These are phyloP conservation scores for Beauveria asiatica DNA, from an alignment of 2,329 filamentous ascomycete genomes.

Conservation along the genomic window DNA sequence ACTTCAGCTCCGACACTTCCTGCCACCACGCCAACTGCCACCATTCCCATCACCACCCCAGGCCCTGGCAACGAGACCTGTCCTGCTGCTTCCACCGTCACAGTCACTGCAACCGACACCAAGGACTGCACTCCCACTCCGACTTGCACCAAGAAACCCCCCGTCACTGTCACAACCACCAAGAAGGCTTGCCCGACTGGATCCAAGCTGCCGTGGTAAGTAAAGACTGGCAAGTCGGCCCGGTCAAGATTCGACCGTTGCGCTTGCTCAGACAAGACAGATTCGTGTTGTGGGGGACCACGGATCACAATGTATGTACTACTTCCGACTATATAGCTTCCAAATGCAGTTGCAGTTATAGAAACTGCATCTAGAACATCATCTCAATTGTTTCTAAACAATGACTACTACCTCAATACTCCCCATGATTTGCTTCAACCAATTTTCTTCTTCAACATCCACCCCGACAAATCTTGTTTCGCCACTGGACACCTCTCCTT, in stretches of 20 bases:
- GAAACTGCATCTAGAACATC: not conserved
- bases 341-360: not conserved
- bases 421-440: not conserved
- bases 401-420: not conserved
- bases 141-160: conserved; percentile 6
- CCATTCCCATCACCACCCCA: not conserved
- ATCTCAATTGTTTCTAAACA: not conserved
- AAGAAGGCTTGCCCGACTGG: conserved; percentile 9
- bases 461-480: conserved; percentile 5
- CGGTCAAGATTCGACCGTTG: too few relatives aligned
- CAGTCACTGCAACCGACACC: conserved; percentile 7
- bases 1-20: conserved; percentile 2
- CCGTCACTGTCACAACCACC: conserved; percentile 8
- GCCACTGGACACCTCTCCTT: not conserved
- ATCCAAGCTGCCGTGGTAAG: conserved; percentile 10
- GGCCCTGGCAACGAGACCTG: conserved; percentile 5
- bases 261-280: not conserved
- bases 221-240: not conserved
- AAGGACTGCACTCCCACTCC: conserved; percentile 6
- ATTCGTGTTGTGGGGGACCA: not conserved
- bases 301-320: not conserved
- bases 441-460: conserved; percentile 5
- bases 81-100: conserved; percentile 8
- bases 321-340: not conserved
- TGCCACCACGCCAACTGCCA: not conserved